Conservation (phyloP, 768 basidiomycete species). For the Boletus reticuloceps region DNA sequence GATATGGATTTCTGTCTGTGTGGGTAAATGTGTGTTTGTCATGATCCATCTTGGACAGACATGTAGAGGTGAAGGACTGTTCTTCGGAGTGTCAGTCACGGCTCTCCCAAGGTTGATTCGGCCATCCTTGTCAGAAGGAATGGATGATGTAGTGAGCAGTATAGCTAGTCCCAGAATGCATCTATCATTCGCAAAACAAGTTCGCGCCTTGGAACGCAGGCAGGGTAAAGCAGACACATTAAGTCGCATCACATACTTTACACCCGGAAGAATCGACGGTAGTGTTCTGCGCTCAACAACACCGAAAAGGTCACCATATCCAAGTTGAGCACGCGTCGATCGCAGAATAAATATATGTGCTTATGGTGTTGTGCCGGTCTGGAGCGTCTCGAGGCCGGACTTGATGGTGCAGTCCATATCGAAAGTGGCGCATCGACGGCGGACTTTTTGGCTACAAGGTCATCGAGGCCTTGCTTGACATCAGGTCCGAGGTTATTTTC, state of each 20-base stretch:
- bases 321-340: neutral
- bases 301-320: neutral
- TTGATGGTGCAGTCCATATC: fast-evolving
- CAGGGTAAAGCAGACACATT: neutral
- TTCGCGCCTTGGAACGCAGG: neutral
- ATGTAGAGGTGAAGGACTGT: no score
- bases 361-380: neutral
- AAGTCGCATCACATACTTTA: neutral
- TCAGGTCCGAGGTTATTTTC: fast-evolving
- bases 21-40: no score
- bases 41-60: no score
- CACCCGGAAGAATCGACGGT: no score
- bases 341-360: neutral
- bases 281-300: neutral
- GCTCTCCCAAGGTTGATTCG: no score
- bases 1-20: no score
- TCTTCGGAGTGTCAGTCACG: no score
- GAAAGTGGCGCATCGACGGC: fast-evolving
- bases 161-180: no score
- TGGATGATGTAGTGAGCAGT: no score
- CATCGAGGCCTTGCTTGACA: neutral
- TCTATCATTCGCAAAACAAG: no score
- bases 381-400: neutral
- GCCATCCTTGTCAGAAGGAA: no score
- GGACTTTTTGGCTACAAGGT: neutral